Evolutionary conservation across 2,329 filamentous ascomycete genomes (phyloP).

Genomic region (Gaeumannomyces sp.): DNA sequence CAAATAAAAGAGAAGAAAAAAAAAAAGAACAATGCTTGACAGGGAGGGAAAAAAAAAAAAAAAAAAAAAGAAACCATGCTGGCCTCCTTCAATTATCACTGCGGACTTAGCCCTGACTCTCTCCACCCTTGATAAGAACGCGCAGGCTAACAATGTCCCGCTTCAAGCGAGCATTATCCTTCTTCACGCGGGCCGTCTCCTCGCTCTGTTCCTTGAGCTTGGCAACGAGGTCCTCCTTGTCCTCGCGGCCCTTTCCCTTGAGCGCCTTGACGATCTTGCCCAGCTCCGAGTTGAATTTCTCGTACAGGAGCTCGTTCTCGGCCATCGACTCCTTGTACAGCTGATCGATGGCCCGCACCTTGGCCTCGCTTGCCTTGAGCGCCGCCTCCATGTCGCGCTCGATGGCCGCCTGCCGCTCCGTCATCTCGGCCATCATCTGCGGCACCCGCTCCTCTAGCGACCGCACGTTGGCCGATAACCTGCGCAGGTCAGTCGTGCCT

Average conservation of each 20-base stretch:
- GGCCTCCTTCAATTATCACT: no score
- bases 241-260: slow-evolving; percentile 64
- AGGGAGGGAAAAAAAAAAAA: background rate
- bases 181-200: slow-evolving; percentile 70
- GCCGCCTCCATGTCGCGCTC: slow-evolving; percentile 66
- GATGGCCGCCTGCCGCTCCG: slow-evolving; percentile 55
- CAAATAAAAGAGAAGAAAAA: slow-evolving; percentile 1
- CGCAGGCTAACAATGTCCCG: slow-evolving; percentile 71
- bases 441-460: slow-evolving; percentile 64
- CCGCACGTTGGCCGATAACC: slow-evolving; percentile 51
- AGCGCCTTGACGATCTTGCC: slow-evolving; percentile 74
- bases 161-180: slow-evolving; percentile 78
- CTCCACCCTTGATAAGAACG: slow-evolving; percentile 43
- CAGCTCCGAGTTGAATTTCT: slow-evolving; percentile 86
- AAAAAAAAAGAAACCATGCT: background rate
- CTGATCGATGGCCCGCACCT: slow-evolving; percentile 77
- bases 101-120: background rate
- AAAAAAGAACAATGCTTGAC: background rate
- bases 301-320: slow-evolving; percentile 89
- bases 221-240: slow-evolving; percentile 69
- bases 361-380: slow-evolving; percentile 67
- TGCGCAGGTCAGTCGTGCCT: slow-evolving; percentile 36
- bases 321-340: slow-evolving; percentile 81
- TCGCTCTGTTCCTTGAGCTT: slow-evolving; percentile 69
- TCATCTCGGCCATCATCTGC: slow-evolving; percentile 50